Evolutionary conservation across 225 moss, liverwort and hornwort genomes (phyloP).

Genomic region (Pseudisothecium myosuroides): DNA sequence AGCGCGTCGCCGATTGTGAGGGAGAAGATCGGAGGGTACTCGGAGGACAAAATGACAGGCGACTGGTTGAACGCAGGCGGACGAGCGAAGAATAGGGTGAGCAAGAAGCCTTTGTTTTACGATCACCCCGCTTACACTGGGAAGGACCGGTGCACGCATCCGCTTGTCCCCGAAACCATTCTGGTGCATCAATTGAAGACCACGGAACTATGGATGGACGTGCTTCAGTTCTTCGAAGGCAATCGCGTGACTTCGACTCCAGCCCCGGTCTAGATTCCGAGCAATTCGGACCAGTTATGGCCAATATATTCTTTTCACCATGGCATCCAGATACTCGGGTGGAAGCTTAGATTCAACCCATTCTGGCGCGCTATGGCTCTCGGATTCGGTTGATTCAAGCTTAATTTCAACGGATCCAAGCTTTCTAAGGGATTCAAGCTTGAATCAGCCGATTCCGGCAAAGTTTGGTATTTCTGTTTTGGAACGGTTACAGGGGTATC

Average conservation of each 20-base stretch:
- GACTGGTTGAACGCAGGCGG: conserved; percentile 55
- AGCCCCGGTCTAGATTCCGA: neutral
- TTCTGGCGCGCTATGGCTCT: neutral
- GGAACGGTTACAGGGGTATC: neutral
- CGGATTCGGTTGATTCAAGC: neutral
- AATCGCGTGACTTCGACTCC: neutral
- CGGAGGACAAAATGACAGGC: conserved; percentile 53
- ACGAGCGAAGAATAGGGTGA: conserved; percentile 58
- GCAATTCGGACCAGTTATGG: neutral
- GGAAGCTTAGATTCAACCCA: neutral
- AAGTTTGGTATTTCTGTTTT: neutral
- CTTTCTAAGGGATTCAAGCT: neutral
- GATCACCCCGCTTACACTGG: conserved; percentile 63
- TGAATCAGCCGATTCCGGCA: neutral
- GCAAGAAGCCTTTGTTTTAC: conserved; percentile 57
- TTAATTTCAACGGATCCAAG: neutral
- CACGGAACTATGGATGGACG: conserved; percentile 31
- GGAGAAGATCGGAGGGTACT: conserved; percentile 29
- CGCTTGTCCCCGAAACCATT: conserved; percentile 53
- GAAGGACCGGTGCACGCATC: conserved; percentile 27
- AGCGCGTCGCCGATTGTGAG: conserved; percentile 28
- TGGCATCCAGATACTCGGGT: neutral
- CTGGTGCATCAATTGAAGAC: conserved; percentile 73
- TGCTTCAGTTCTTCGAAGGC: conserved; percentile 17
- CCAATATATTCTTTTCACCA: neutral